Percentiles rank a stretch among this genome's conserved stretches.
Conservation (phyloP, 345 rosid species). For the Sonneratia caseolaris region DNA sequence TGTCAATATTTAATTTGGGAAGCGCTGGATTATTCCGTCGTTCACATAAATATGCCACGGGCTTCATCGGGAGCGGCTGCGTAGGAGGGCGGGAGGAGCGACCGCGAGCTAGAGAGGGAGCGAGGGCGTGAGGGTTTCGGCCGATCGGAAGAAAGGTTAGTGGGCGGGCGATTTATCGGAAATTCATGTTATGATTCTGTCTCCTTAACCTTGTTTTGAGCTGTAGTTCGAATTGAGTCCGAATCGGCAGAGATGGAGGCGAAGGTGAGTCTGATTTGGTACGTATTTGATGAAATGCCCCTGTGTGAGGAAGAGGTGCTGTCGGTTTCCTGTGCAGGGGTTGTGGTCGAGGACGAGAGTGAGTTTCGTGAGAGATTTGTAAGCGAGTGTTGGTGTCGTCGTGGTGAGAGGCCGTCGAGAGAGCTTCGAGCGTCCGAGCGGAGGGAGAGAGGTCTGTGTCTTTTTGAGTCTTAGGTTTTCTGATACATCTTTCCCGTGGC, state of each 20-base stretch:
- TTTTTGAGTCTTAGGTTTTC: slow-evolving; percentile 9
- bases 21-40: too few species aligned
- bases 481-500: background rate
- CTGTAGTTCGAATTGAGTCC: slow-evolving; percentile 12
- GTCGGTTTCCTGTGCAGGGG: slow-evolving; percentile 11
- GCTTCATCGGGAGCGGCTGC: too few species aligned
- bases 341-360: slow-evolving; percentile 12
- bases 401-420: slow-evolving; percentile 4
- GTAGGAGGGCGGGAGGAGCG: too few species aligned
- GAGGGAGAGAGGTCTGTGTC: slow-evolving; percentile 2
- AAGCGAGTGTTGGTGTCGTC: slow-evolving; percentile 8
- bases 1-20: too few species aligned
- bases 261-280: slow-evolving; percentile 18
- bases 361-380: slow-evolving; percentile 11
- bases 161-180: slow-evolving; percentile 6
- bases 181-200: slow-evolving; percentile 1
- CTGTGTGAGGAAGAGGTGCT: slow-evolving; percentile 19
- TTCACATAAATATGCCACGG: too few species aligned
- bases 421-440: slow-evolving; percentile 7
- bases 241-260: background rate
- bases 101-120: too few species aligned
- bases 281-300: slow-evolving; percentile 9
- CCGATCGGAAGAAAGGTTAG: slow-evolving; percentile 11
- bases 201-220: slow-evolving; percentile 1
- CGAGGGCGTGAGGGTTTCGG: slow-evolving; percentile 9